A percentile compares a stretch with the other conserved stretches of the same genome.
Conservation (phyloP, 2,329 filamentous ascomycete species). For the Paecilomyces fulvus region DNA sequence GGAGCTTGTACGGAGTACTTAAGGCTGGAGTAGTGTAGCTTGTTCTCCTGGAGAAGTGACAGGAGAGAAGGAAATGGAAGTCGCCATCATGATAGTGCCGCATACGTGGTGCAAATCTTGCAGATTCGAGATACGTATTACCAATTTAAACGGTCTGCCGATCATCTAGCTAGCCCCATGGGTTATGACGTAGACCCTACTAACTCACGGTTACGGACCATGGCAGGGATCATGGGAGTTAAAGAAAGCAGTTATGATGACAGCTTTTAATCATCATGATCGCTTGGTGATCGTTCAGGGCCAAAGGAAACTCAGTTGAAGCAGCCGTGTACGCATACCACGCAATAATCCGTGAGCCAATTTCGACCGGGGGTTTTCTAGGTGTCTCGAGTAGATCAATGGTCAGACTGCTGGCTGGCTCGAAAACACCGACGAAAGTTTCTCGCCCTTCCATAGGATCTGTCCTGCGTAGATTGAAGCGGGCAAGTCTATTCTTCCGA, state of each 20-base stretch:
- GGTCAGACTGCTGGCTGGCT: background rate
- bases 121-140: background rate
- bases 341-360: background rate
- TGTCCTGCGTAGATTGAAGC: no score
- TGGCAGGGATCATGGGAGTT: background rate
- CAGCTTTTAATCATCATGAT: background rate
- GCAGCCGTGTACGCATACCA: background rate
- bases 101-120: background rate
- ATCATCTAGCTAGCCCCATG: background rate
- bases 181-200: background rate
- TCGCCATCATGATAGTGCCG: background rate
- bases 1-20: background rate
- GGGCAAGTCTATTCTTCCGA: background rate
- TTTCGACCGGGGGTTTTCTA: background rate
- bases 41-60: background rate
- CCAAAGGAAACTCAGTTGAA: background rate
- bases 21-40: background rate
- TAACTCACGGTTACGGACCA: background rate
- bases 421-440: background rate
- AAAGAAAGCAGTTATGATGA: background rate
- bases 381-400: background rate
- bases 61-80: background rate
- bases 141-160: background rate
- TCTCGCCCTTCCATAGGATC: background rate
- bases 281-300: background rate